Base-by-base conservation (phyloP, 306 rosid genomes). In the Canavalia gladiata region DNA sequence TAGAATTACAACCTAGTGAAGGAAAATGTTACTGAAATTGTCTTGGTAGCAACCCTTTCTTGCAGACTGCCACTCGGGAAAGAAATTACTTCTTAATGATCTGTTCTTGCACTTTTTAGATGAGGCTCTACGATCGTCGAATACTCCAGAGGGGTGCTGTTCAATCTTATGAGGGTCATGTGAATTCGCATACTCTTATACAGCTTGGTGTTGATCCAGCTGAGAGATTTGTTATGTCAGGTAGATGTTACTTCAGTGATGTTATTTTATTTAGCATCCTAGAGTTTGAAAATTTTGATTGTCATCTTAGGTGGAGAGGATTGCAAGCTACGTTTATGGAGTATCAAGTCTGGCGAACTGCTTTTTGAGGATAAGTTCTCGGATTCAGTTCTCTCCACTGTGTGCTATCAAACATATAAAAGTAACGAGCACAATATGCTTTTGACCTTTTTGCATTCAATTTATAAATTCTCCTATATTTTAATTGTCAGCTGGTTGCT, bases 341-440 rank as follows among this genome's bases (percentile, higher is more conserved):
- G 91, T 72, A 91, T 95, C 72, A 93, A 88, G 85, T 90, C 99
- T 2, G 97, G 99, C 2, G 87, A 95, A 88, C 74, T 95, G 54
- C 92, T 93, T 52, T 90, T 93, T n/a, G 91, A 90, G 91, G 95
- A 95, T n/a, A 89, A 88, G 82, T 90, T 95, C 85, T 81, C 81
- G 5, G 76, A 85, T 68, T 76, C 91, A 8, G 82, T 90, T 84
- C 86, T 90, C 75, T 86, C 95, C 65, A 90, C 93, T 3, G 84
- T 90, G 76, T 90, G 93, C 88, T 91, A 93, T 92, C 90, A 54
- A 74, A 78, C 82, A 39, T 70, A 73, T 55, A 79, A 79, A 87
- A 41, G 84, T 64, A 72, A 71, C 28, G 30, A 74, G 79, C 68
- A 59, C 64, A 29, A 76, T 66, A 67, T 55, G 9, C 76, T 28